Conservation (phyloP, 495 filamentous ascomycete genomes). For the Hypomontagnella submonticulosa region DNA sequence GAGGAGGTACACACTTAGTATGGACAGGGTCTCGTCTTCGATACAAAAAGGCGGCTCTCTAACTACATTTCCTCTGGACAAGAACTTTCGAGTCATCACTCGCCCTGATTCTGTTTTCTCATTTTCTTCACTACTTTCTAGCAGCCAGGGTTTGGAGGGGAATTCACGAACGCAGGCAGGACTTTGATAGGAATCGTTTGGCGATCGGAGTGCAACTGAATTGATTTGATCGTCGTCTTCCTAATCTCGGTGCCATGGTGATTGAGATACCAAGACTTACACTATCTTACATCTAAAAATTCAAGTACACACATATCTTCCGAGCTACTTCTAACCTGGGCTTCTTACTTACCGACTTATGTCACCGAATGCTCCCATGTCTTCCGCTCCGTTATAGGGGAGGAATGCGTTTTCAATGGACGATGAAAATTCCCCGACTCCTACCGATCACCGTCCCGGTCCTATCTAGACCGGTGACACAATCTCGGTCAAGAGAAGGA, state of each 20-base stretch:
- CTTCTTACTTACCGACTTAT: constrained; percentile 2
- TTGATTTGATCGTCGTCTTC: constrained; percentile 51
- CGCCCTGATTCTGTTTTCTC: constrained; percentile 47
- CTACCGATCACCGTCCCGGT: constrained; percentile 28
- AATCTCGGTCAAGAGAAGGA: constrained; percentile 18
- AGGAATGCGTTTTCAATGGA: constrained; percentile 10
- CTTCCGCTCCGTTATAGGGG: not conserved
- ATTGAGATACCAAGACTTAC: no score
- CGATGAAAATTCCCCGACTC: constrained; percentile 19
- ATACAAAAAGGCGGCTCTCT: constrained; percentile 18
- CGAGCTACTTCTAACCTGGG: not conserved
- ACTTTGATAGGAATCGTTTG: constrained; percentile 59
- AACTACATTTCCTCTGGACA: constrained; percentile 33
- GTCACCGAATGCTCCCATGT: not conserved
- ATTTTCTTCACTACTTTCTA: constrained; percentile 54
- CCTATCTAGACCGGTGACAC: constrained; percentile 8
- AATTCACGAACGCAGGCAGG: constrained; percentile 54
- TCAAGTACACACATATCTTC: no score
- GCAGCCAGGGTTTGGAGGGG: constrained; percentile 46
- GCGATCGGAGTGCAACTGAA: constrained; percentile 59
- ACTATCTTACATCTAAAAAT: no score
- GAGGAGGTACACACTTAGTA: constrained; percentile 19
- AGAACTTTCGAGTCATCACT: constrained; percentile 31
- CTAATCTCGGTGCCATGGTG: constrained; percentile 7
- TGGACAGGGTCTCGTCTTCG: constrained; percentile 19